Evolutionary conservation across 2,329 filamentous ascomycete genomes (phyloP), one percentile per base, ranked within the genome.

Genomic region (Celoporthe dispersa): DNA sequence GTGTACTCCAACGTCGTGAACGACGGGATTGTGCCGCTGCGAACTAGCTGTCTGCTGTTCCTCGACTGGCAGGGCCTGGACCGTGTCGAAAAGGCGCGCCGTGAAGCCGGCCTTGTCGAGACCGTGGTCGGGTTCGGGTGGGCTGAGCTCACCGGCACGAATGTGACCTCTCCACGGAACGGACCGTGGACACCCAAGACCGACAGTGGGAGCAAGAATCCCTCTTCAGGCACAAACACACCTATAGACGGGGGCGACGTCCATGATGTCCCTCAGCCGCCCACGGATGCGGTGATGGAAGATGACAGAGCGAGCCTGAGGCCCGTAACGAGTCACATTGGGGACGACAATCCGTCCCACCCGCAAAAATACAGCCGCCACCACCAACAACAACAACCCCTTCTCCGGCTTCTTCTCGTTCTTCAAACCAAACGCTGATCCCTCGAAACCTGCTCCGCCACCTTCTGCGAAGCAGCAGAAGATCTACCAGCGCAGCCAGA

Each of bases 1-100:
- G 86, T 98, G 1, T 98, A 98, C 79, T 97, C 94, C 1, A 98
- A 98, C 76, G 94, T 98, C 16, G 95, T 98, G 74, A 98, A 98
- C 77, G 95, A 98, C 80, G 95, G 94, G 3, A 98, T 99, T 74
- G 96, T 99, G 5, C 96, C 96, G 2, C 83, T 99, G 44, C 90
- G 96, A 31, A 99, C 96, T 5, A 98, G 95, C 73, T 99, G 95
- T 79, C 84, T 99, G n/a, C 82, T 99, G 7, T 99, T 99, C 77
- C 84, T 99, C 1, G 96, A 99, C 78, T 99, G 96, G 96, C 92
- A 94, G 80, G 96, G 96, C 0, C 84, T 99, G 3, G 95, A 92
- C 6, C 91, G 94, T 53, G 96, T 99, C 1, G 94, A 98, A 74
- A 99, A 99, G 80, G 95, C 96, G 14, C 88, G 95, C 31, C 85